Percentiles rank a stretch among this genome's conserved stretches.
These are phyloP conservation scores for Hippophae rhamnoides DNA, from an alignment of 306 rosid genomes.

Conservation along the genomic window DNA sequence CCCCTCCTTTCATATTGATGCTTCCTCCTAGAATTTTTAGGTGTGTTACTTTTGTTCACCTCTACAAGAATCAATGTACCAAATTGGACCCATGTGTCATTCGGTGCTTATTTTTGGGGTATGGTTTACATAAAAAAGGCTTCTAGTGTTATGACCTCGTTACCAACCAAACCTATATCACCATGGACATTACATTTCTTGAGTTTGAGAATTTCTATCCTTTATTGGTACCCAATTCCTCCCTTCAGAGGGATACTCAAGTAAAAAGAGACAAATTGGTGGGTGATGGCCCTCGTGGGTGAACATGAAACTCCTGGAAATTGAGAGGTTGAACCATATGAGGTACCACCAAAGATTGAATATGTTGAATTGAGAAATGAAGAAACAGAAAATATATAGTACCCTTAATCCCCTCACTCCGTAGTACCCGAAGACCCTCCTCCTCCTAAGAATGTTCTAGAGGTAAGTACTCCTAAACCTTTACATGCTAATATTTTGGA, in stretches of 20 bases:
- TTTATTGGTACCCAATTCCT: not conserved
- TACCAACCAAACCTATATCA: not conserved
- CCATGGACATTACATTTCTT: conserved; percentile 1
- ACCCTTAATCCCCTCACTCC: not conserved
- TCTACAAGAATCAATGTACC: conserved; percentile 10
- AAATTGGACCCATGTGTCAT: not conserved
- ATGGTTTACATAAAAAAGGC: not conserved
- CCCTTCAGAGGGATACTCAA: conserved; percentile 7
- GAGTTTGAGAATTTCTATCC: not conserved
- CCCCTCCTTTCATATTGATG: not conserved
- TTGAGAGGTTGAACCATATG: not conserved
- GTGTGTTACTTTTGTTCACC: conserved; percentile 3
- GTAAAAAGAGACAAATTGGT: conserved; percentile 3
- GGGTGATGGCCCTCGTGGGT: not conserved
- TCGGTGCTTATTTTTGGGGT: not conserved
- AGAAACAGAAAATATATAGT: not conserved
- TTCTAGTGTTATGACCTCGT: not conserved
- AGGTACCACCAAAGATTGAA: not conserved
- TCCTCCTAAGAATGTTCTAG: not conserved
- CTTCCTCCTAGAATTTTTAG: conserved; percentile 2
- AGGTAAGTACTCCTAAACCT: not conserved
- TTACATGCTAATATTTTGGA: not conserved
- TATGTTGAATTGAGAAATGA: not conserved
- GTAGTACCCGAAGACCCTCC: not conserved
- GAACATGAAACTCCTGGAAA: not conserved